Evolutionary conservation across 2,329 filamentous ascomycete genomes (phyloP).

Genomic region (Cladorrhinum sp.): DNA sequence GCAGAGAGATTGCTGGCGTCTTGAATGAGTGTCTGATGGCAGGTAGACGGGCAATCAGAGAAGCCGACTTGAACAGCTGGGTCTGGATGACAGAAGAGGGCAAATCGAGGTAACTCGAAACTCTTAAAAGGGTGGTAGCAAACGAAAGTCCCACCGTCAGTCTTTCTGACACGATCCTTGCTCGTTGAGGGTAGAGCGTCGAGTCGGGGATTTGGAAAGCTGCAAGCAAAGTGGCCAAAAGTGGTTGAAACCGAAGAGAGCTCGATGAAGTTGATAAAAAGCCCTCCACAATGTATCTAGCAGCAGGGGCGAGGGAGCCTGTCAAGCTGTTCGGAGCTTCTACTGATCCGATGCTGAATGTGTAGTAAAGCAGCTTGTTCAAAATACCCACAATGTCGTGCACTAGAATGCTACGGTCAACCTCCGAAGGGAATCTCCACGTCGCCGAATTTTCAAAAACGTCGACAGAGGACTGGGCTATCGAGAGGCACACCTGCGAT

Average conservation of each 20-base stretch:
- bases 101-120: slow-evolving; percentile 61
- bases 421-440: slow-evolving; percentile 74
- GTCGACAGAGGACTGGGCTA: slow-evolving; percentile 74
- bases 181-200: slow-evolving; percentile 58
- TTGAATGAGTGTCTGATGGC: slow-evolving; percentile 66
- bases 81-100: slow-evolving; percentile 67
- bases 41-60: slow-evolving; percentile 73
- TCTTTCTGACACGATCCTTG: slow-evolving; percentile 57
- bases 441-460: slow-evolving; percentile 80
- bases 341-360: slow-evolving; percentile 70
- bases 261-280: slow-evolving; percentile 70
- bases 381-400: slow-evolving; percentile 67
- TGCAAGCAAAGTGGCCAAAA: slow-evolving; percentile 67
- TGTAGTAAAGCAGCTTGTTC: slow-evolving; percentile 66
- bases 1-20: slow-evolving; percentile 61
- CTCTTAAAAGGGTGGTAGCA: slow-evolving; percentile 66
- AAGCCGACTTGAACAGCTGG: slow-evolving; percentile 77
- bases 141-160: slow-evolving; percentile 64
- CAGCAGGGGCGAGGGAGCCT: slow-evolving; percentile 66
- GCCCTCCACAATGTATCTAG: slow-evolving; percentile 70
- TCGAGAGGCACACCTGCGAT: slow-evolving; percentile 66
- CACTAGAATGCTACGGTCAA: slow-evolving; percentile 68
- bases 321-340: slow-evolving; percentile 41
- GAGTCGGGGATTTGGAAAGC: slow-evolving; percentile 57
- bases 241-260: slow-evolving; percentile 71